Conservation (phyloP, 1,139 yeast species). For the Yamadazyma blattariae region DNA sequence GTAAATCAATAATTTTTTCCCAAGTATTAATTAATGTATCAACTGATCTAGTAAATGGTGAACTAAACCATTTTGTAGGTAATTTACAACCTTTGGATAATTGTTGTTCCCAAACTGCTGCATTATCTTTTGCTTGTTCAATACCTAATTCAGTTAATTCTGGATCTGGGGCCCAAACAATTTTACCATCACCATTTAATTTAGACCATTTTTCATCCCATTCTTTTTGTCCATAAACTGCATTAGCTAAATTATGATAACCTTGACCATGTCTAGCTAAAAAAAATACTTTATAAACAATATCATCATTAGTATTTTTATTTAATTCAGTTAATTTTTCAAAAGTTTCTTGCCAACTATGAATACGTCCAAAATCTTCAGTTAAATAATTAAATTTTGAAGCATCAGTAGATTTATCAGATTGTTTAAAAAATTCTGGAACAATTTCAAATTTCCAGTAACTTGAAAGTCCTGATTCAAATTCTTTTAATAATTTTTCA, state of each 20-base stretch:
- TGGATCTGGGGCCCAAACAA: constrained; percentile 50
- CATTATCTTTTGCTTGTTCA: constrained; percentile 35
- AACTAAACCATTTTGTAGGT: constrained; percentile 32
- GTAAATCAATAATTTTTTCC: constrained; percentile 27
- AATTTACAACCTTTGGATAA: constrained; percentile 17
- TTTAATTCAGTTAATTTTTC: constrained; percentile 28
- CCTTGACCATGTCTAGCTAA: constrained; percentile 50
- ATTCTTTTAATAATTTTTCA: constrained; percentile 11
- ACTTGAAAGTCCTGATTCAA: constrained; percentile 7
- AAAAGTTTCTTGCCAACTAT: constrained; percentile 31
- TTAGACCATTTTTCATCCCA: constrained; percentile 47
- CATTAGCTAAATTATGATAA: constrained; percentile 43
- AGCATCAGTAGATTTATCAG: constrained; percentile 35
- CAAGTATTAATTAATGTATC: constrained; percentile 37
- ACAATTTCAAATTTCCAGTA: constrained; percentile 40
- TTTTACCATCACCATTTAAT: constrained; percentile 40
- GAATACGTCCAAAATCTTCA: constrained; percentile 37
- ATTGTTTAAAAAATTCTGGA: constrained; percentile 37
- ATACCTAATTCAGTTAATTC: constrained; percentile 40
- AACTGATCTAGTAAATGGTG: constrained; percentile 37
- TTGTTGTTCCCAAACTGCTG: constrained; percentile 23
- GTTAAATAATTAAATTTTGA: constrained; percentile 34
- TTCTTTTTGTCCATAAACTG: constrained; percentile 37
- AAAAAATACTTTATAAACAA: constrained; percentile 35
- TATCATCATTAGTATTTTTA: constrained; percentile 18